phyloP scores from a whole-genome alignment of 768 basidiomycete genomes.

The Amylocystis lapponica region DNA sequence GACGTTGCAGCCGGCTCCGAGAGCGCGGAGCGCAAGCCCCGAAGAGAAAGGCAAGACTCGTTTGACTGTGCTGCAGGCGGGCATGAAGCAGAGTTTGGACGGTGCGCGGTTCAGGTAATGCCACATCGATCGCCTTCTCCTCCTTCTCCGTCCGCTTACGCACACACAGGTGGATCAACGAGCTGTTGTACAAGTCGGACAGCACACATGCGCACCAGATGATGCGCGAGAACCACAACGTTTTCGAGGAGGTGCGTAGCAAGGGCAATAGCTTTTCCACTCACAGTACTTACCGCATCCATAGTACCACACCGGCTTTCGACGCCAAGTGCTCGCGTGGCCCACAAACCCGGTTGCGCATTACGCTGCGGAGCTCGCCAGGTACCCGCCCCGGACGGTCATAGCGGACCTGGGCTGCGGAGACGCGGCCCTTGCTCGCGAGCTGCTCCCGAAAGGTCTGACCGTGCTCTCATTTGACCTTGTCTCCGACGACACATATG shows the following conservation, averaged over 20 bases:
- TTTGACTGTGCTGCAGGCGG: constrained; percentile 70
- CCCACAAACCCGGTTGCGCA: constrained; percentile 89
- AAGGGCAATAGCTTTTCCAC: neutral
- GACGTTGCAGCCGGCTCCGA: no score
- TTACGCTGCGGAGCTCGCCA: constrained; percentile 61
- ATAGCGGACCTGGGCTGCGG: constrained; percentile 95
- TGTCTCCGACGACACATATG: constrained; percentile 65
- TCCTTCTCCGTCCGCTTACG: constrained; percentile 29
- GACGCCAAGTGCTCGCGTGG: constrained; percentile 89
- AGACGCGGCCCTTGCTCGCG: constrained; percentile 80
- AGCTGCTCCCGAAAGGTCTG: constrained; percentile 62
- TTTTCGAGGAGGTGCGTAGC: constrained; percentile 72
- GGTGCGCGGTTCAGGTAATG: constrained; percentile 83
- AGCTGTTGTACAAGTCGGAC: constrained; percentile 83
- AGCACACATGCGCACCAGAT: constrained; percentile 69
- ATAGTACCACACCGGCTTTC: constrained; percentile 91
- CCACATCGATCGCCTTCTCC: constrained; percentile 16
- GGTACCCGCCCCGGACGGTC: constrained; percentile 60
- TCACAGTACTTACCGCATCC: constrained; percentile 24
- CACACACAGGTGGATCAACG: constrained; percentile 77
- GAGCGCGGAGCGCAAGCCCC: neutral
- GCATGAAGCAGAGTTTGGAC: constrained; percentile 73
- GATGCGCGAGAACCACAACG: constrained; percentile 77
- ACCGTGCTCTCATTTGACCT: constrained; percentile 78
- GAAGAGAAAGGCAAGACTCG: constrained; percentile 18